phyloP scores from a whole-genome alignment of 169 alveolate species.

The Plasmodium gonderi region DNA sequence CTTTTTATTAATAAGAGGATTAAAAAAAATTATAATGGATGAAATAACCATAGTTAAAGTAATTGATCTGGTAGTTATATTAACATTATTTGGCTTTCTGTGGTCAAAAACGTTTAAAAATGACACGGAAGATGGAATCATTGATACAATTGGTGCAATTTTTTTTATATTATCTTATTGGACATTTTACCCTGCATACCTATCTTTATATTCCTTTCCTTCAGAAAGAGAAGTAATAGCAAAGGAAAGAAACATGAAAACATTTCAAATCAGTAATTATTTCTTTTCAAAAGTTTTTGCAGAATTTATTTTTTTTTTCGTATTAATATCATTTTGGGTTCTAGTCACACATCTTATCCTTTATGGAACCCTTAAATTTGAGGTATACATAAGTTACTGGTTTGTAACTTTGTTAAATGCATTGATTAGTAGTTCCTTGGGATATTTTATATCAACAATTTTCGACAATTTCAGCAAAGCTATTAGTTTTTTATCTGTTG shows the following conservation, averaged over 20 bases:
- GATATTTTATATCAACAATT: constrained; percentile 61
- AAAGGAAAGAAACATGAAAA: constrained; percentile 70
- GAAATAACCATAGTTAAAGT: constrained; percentile 29
- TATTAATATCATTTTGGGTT: constrained; percentile 38
- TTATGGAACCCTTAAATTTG: constrained; percentile 45
- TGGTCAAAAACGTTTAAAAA: constrained; percentile 54
- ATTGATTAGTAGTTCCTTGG: constrained; percentile 49
- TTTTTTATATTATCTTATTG: constrained; percentile 68
- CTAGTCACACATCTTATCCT: constrained; percentile 21
- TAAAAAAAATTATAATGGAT: constrained; percentile 37
- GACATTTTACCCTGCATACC: constrained; percentile 66
- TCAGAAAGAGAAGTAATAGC: constrained; percentile 76
- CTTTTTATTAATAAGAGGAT: constrained; percentile 44
- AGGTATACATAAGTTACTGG: constrained; percentile 19
- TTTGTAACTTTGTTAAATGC: constrained; percentile 31
- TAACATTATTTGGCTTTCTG: constrained; percentile 45
- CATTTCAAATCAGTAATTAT: constrained; percentile 68
- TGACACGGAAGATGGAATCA: constrained; percentile 35
- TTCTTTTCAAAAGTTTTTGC: constrained; percentile 55
- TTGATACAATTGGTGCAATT: constrained; percentile 64
- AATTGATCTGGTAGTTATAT: constrained; percentile 25
- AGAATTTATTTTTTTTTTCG: constrained; percentile 63
- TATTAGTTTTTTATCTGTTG: constrained; percentile 54
- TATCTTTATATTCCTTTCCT: constrained; percentile 77
- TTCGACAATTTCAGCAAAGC: constrained; percentile 58